Conservation (phyloP, 208 protist genomes). For the Wallacemonas collosoma region DNA sequence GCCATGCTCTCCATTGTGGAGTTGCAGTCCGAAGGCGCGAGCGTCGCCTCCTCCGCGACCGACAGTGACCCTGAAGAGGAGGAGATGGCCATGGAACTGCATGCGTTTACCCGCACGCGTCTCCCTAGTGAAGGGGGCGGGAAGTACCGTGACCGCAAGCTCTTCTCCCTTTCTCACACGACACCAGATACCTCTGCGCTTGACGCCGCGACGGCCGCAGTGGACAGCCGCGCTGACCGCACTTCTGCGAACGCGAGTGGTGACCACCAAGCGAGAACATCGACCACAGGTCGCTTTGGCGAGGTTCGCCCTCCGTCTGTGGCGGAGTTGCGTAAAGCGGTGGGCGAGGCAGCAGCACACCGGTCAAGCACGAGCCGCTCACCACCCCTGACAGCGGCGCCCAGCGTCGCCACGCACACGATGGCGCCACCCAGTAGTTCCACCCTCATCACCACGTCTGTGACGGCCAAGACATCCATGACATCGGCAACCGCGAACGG, state of each 20-base stretch:
- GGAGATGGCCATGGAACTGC: slow-evolving; percentile 5
- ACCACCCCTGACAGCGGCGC: neutral
- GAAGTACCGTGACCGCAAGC: neutral
- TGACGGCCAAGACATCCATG: neutral
- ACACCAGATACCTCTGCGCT: neutral
- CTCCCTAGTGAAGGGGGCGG: slow-evolving; percentile 3
- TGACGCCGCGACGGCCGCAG: neutral
- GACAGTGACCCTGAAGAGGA: neutral
- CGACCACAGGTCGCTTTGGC: neutral
- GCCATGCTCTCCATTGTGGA: slow-evolving; percentile 68
- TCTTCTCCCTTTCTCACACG: slow-evolving; percentile 12
- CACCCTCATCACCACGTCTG: too few species aligned
- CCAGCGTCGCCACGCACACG: too few species aligned
- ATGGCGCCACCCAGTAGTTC: too few species aligned
- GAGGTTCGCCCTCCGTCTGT: neutral
- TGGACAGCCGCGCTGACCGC: too few species aligned
- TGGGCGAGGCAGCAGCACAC: neutral
- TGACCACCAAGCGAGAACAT: neutral
- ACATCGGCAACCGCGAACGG: neutral
- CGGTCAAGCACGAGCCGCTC: too few species aligned
- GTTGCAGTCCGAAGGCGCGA: slow-evolving; percentile 27
- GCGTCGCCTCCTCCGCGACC: slow-evolving; percentile 21
- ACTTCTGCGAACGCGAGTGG: too few species aligned
- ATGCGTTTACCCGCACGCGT: slow-evolving; percentile 10
- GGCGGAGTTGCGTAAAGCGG: slow-evolving; percentile 2